These are phyloP conservation scores for Mangifera indica DNA, from an alignment of 345 rosid species.

Conservation along the genomic window DNA sequence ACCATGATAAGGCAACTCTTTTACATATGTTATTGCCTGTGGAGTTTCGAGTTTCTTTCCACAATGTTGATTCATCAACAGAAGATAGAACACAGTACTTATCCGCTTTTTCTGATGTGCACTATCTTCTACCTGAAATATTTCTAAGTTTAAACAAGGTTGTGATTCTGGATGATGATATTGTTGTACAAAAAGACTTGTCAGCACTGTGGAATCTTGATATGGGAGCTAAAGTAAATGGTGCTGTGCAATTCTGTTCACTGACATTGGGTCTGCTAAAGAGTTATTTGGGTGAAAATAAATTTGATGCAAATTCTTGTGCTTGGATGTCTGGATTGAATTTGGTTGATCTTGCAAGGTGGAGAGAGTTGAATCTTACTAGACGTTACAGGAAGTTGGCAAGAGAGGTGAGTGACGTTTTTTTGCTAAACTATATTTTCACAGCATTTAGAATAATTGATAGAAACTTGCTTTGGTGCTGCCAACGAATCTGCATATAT, in stretches of 20 bases:
- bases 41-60: constrained; percentile 79
- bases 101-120: constrained; percentile 70
- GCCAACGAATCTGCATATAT: neutral
- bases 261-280: constrained; percentile 65
- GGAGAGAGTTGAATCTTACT: constrained; percentile 70
- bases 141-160: constrained; percentile 63
- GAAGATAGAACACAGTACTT: constrained; percentile 59
- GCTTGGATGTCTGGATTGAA: constrained; percentile 95
- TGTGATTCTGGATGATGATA: constrained; percentile 86
- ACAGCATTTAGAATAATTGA: neutral
- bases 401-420: constrained; percentile 50
- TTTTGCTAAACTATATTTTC: neutral
- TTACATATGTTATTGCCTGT: constrained; percentile 57
- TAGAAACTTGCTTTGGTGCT: neutral
- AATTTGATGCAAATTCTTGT: constrained; percentile 48
- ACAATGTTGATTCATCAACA: constrained; percentile 29
- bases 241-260: constrained; percentile 66
- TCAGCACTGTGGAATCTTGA: constrained; percentile 66
- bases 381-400: constrained; percentile 50
- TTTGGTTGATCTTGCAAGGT: constrained; percentile 69
- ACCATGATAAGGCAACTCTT: constrained; percentile 40
- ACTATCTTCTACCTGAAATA: constrained; percentile 76
- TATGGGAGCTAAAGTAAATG: constrained; percentile 84
- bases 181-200: constrained; percentile 83
- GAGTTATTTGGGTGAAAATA: constrained; percentile 45